Conservation (phyloP, 768 basidiomycete species). For the Epithele typhae region DNA sequence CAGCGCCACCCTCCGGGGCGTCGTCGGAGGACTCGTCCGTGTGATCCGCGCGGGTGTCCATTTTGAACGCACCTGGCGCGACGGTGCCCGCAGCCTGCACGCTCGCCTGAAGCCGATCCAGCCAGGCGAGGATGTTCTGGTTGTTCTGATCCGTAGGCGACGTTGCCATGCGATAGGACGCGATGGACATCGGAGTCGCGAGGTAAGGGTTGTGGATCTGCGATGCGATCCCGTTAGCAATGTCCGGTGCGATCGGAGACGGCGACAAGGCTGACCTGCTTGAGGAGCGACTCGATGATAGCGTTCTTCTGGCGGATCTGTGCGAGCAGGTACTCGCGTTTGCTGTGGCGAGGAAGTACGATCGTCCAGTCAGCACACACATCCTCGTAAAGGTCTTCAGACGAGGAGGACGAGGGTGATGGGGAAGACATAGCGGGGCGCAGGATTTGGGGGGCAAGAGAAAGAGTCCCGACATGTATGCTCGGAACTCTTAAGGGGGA, state of each 20-base stretch:
- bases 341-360: conserved; percentile 44
- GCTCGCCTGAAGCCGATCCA: conserved; percentile 60
- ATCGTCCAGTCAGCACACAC: conserved; percentile 18
- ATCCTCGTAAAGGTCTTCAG: conserved; percentile 14
- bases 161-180: conserved; percentile 73
- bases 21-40: conserved; percentile 23
- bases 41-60: conserved; percentile 35
- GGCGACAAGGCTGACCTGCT: conserved; percentile 49
- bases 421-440: conserved; percentile 1
- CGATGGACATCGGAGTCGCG: conserved; percentile 75
- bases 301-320: conserved; percentile 86
- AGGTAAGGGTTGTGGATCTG: conserved; percentile 78
- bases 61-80: conserved; percentile 42
- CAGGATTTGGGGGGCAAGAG: conserved; percentile 12
- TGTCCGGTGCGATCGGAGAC: too few relatives aligned
- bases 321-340: conserved; percentile 81
- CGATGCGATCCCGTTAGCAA: background rate
- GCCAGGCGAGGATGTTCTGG: conserved; percentile 66
- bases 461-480: conserved; percentile 14
- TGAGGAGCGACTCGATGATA: conserved; percentile 80
- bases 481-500: too few relatives aligned
- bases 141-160: conserved; percentile 72
- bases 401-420: conserved; percentile 21
- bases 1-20: conserved; percentile 11
- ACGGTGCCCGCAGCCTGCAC: conserved; percentile 45